A percentile compares a stretch with the other conserved stretches of the same genome.
phyloP scores from a whole-genome alignment of 306 rosid species.

The Rosa rugosa region DNA sequence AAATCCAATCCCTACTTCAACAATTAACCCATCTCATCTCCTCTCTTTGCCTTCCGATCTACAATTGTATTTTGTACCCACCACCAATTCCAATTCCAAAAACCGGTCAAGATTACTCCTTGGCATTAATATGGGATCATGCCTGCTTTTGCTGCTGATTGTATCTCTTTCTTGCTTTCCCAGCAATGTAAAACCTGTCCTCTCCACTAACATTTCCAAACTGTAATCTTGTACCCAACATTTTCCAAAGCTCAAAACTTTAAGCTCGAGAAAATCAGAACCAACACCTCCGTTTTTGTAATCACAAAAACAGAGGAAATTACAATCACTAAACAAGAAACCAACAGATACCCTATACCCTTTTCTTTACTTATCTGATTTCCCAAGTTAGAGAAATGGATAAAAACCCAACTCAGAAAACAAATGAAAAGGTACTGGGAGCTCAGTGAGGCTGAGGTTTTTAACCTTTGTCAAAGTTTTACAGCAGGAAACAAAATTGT shows the following conservation, averaged over 20 bases:
- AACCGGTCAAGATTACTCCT: too few species aligned
- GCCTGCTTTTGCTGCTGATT: constrained; percentile 58
- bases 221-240: constrained; percentile 64
- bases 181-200: constrained; percentile 66
- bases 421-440: background rate
- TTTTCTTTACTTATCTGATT: constrained; percentile 5
- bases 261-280: background rate
- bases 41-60: too few species aligned
- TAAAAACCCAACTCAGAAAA: background rate
- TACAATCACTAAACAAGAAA: background rate
- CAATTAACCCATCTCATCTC: too few species aligned
- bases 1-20: too few species aligned
- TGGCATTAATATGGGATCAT: too few species aligned
- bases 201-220: constrained; percentile 56
- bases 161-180: constrained; percentile 56
- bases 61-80: too few species aligned
- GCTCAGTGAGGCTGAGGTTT: background rate
- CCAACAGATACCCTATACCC: background rate
- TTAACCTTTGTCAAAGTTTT: constrained; percentile 13
- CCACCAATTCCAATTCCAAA: too few species aligned
- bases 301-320: constrained; percentile 33
- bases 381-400: background rate
- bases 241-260: constrained; percentile 34
- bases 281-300: constrained; percentile 18
- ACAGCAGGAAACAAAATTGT: background rate